phyloP scores from a whole-genome alignment of 2,329 filamentous ascomycete genomes.

The Fusarium xyrophilum region DNA sequence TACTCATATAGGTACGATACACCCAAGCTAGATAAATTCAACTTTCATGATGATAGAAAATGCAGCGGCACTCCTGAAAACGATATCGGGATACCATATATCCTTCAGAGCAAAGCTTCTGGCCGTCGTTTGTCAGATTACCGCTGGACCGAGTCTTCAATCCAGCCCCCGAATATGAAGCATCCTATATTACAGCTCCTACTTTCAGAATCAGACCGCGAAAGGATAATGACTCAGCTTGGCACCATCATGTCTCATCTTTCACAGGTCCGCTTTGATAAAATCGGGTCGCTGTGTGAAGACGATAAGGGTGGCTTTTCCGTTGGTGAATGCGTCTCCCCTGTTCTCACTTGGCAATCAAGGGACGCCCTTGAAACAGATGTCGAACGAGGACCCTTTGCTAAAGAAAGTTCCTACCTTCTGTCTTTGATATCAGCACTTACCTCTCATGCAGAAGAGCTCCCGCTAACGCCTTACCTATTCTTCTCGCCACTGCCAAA shows the following conservation, averaged over 20 bases:
- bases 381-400: neutral
- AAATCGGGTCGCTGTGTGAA: neutral
- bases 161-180: neutral
- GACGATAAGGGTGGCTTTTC: neutral
- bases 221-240: neutral
- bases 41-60: rapidly evolving
- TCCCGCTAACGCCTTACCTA: neutral
- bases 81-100: conserved; percentile 35
- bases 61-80: conserved; percentile 24
- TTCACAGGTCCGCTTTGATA: neutral
- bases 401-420: rapidly evolving
- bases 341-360: neutral
- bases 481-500: neutral
- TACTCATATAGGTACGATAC: neutral
- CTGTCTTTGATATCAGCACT: neutral
- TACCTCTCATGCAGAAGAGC: neutral
- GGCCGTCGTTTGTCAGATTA: conserved; percentile 31
- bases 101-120: conserved; percentile 36
- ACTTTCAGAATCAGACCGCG: rapidly evolving
- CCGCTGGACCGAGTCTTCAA: conserved; percentile 13
- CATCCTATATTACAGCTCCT: neutral
- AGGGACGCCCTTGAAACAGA: neutral
- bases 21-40: rapidly evolving
- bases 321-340: neutral
- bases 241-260: neutral